Percentiles rank a stretch among this genome's conserved stretches.
These are phyloP conservation scores for Musa acuminata DNA, from an alignment of 176 grass and related monocot species.

Conservation along the genomic window DNA sequence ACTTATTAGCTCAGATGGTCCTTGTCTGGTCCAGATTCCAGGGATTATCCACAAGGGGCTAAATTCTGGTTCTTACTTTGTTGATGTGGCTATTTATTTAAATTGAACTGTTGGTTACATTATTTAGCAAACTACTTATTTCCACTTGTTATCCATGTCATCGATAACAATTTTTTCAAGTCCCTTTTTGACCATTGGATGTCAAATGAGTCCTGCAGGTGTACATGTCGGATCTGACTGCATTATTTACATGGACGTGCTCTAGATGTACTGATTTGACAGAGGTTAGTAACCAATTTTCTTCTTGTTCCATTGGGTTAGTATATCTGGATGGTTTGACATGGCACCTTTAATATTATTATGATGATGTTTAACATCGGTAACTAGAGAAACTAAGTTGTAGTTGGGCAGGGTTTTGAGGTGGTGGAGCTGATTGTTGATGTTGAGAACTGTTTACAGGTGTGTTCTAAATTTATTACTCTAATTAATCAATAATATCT, in stretches of 20 bases:
- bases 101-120: neutral
- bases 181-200: constrained; percentile 4
- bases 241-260: constrained; percentile 46
- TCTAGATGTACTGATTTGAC: constrained; percentile 77
- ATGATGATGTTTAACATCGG: neutral
- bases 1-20: neutral
- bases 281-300: constrained; percentile 28
- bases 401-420: constrained; percentile 66
- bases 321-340: neutral
- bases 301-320: neutral
- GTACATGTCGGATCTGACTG: constrained; percentile 19
- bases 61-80: neutral
- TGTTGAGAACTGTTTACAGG: constrained; percentile 84
- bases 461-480: constrained; percentile 18
- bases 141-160: neutral
- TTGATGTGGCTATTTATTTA: neutral
- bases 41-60: neutral
- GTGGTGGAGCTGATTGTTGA: constrained; percentile 76
- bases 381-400: neutral
- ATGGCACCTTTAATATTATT: constrained; percentile 16
- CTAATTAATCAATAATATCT: neutral
- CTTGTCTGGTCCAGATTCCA: neutral
- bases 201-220: constrained; percentile 11
- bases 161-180: neutral
- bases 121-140: neutral